Evolutionary conservation across 2,329 filamentous ascomycete genomes (phyloP).

Genomic region (Talaromyces funiculosus): DNA sequence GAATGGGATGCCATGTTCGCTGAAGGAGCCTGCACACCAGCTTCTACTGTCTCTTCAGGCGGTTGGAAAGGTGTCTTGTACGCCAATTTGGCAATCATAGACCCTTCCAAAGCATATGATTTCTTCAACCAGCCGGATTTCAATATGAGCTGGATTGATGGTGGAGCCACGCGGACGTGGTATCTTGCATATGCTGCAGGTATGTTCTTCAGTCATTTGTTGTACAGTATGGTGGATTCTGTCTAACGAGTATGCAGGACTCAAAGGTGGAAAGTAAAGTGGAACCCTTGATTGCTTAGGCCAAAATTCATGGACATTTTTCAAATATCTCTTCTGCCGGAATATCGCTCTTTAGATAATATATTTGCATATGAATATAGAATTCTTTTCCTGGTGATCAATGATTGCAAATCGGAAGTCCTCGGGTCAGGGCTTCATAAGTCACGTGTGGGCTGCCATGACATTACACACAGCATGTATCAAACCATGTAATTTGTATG

Average conservation of each 20-base stretch:
- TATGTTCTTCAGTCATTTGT: constrained; percentile 24
- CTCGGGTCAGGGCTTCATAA: background rate
- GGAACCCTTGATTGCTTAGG: background rate
- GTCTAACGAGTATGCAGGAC: constrained; percentile 6
- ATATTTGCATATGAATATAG: background rate
- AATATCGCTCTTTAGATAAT: background rate
- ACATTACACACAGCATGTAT: background rate
- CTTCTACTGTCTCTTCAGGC: constrained; percentile 50
- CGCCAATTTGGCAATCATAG: constrained; percentile 72
- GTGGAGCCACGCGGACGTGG: constrained; percentile 78
- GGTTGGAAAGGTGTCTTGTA: constrained; percentile 85
- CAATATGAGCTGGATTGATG: constrained; percentile 61
- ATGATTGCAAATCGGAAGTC: background rate
- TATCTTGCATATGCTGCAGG: constrained; percentile 74
- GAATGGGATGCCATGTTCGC: constrained; percentile 81
- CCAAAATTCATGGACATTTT: constrained; percentile 5
- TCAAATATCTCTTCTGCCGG: background rate
- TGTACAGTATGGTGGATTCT: background rate
- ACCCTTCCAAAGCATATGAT: constrained; percentile 62
- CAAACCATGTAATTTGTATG: background rate
- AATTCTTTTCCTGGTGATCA: background rate
- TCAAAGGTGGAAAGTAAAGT: constrained; percentile 7
- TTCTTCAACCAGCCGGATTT: constrained; percentile 69
- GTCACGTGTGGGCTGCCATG: background rate
- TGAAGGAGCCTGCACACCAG: constrained; percentile 56